Base-by-base conservation (phyloP, 768 basidiomycete genomes). In the Tylopilus plumbeoviolaceoides region DNA sequence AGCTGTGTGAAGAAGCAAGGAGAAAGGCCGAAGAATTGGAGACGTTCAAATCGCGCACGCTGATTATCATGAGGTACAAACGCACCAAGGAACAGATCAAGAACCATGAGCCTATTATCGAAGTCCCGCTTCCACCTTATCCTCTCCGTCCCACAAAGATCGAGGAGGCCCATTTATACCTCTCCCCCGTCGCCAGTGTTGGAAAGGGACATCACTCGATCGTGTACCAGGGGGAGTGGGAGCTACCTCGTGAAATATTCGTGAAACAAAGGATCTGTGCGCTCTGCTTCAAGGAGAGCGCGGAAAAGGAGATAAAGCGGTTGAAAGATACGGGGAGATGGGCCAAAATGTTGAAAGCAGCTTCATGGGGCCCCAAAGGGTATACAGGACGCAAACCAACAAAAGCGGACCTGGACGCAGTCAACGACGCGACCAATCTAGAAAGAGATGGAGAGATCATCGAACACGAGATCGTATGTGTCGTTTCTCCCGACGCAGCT, bases 161-260 rank as follows among this genome's bases (percentile, higher is more conserved):
- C 33, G 14, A 66, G 21, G 77, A 74, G 47, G 78, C 75, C 1
- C 80, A 83, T 59, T 67, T 84, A 17, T 79, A 81, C 50, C 54
- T 85, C 47, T 72, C 73, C 2, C 72, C 74, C 0, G 35, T 40
- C 0, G 59, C 72, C 31, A 58, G 42, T 28, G 54, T 73, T 7
- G 83, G 82, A 5, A 1, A 14, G 0, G 83, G 84, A 0, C 59
- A 80, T 58, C 84, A 85, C 59, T 84, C 84, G 0, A 43, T 65
- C 31, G 79, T 81, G 0, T 78, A 79, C 58, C 60, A 70, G 38
- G 79, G 74, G 7, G 77, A 80, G 49, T 77, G 76, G 71, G 79
- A 80, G 38, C 59, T 85, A 2, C 82, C 83, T 1, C 72, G 75
- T 1, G 63, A 70, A 17, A 17, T 75, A 7, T 64, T 80, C 5